Conservation (phyloP, 176 grass and related monocot species). For the Musa beccarii region DNA sequence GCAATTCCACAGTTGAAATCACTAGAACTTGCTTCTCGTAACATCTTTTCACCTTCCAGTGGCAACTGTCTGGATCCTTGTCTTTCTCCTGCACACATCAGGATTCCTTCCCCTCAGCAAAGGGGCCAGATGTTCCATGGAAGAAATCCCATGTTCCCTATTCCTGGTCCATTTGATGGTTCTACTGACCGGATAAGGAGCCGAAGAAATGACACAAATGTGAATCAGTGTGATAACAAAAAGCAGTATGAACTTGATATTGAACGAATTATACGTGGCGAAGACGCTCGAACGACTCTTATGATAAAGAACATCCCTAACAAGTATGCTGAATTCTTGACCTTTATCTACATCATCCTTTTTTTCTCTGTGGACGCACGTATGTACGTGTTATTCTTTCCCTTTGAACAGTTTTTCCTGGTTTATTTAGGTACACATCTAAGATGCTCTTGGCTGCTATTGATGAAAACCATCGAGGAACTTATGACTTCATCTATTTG, state of each 20-base stretch:
- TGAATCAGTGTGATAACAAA: slow-evolving; percentile 74
- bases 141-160: slow-evolving; percentile 63
- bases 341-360: not conserved
- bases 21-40: slow-evolving; percentile 44
- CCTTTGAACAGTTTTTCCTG: not conserved
- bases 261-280: slow-evolving; percentile 63
- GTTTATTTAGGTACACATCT: slow-evolving; percentile 66
- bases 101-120: slow-evolving; percentile 57
- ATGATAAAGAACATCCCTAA: slow-evolving; percentile 99
- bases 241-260: slow-evolving; percentile 93
- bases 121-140: slow-evolving; percentile 63
- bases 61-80: slow-evolving; percentile 54
- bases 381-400: not conserved
- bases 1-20: slow-evolving; percentile 46
- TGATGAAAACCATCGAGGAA: slow-evolving; percentile 75
- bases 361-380: not conserved
- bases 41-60: slow-evolving; percentile 41
- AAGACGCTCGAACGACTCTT: slow-evolving; percentile 75
- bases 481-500: slow-evolving; percentile 92
- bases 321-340: slow-evolving; percentile 45
- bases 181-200: slow-evolving; percentile 53
- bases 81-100: slow-evolving; percentile 44
- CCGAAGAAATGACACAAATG: slow-evolving; percentile 56
- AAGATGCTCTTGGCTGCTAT: slow-evolving; percentile 98
- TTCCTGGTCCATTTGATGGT: slow-evolving; percentile 42